phyloP scores from a whole-genome alignment of 2,329 filamentous ascomycete genomes.

The Macrophomina tecta region DNA sequence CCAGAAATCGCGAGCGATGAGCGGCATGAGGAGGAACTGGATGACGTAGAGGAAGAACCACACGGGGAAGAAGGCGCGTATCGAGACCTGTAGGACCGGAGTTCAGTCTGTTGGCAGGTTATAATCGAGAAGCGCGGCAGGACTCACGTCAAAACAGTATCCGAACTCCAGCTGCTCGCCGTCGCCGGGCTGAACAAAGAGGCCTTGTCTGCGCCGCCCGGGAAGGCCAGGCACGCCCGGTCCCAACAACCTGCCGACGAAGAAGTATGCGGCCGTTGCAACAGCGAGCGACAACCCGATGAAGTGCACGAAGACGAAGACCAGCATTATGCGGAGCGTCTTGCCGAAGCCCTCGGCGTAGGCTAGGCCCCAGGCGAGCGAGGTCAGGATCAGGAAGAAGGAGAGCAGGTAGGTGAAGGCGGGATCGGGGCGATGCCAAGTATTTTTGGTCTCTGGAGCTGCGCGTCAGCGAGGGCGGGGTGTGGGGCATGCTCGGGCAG shows the following conservation, averaged over 20 bases:
- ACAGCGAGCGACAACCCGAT: constrained; percentile 64
- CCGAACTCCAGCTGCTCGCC: constrained; percentile 71
- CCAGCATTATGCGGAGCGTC: constrained; percentile 52
- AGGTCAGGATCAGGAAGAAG: constrained; percentile 64
- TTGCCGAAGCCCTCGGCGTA: constrained; percentile 54
- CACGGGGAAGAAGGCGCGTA: constrained; percentile 70
- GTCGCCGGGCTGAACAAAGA: constrained; percentile 62
- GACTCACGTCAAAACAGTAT: constrained; percentile 71
- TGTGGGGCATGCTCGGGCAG: background rate
- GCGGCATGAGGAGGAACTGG: constrained; percentile 70
- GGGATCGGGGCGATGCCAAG: constrained; percentile 72
- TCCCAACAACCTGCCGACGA: constrained; percentile 67
- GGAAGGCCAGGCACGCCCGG: constrained; percentile 60
- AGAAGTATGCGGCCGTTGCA: constrained; percentile 68
- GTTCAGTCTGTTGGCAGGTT: background rate
- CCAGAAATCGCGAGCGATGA: constrained; percentile 62
- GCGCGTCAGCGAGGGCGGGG: constrained; percentile 27
- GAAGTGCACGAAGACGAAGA: constrained; percentile 65
- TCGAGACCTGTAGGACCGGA: constrained; percentile 57
- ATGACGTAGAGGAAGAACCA: constrained; percentile 71
- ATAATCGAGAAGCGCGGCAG: background rate
- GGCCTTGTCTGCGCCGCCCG: constrained; percentile 59
- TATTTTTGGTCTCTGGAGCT: constrained; percentile 68
- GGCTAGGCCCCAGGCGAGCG: constrained; percentile 65
- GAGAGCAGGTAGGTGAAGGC: constrained; percentile 73